phyloP scores from a whole-genome alignment of 306 rosid species.

The Carpinus viminea region DNA sequence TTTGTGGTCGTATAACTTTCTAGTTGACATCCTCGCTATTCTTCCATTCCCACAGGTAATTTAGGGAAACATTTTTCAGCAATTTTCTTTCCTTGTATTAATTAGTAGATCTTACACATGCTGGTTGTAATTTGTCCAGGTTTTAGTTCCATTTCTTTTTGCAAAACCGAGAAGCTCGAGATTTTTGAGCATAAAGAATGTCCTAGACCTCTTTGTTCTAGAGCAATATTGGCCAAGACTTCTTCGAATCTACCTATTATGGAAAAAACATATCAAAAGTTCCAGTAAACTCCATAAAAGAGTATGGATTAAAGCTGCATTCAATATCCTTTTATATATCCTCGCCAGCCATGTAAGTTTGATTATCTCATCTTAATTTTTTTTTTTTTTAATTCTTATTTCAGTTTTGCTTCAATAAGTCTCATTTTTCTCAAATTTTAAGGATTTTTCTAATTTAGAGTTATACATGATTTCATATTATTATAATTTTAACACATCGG shows the following conservation, averaged over 20 bases:
- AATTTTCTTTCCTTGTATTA: too few species aligned
- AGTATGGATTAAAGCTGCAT: conserved; percentile 96
- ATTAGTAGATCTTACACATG: too few species aligned
- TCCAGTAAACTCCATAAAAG: conserved; percentile 87
- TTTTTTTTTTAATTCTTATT: too few species aligned
- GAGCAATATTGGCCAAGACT: conserved; percentile 52
- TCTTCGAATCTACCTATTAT: conserved; percentile 55
- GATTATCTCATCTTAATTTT: too few species aligned
- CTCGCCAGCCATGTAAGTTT: conserved; percentile 59
- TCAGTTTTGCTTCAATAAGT: too few species aligned
- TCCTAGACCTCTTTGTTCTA: conserved; percentile 62
- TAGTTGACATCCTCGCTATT: conserved; percentile 75
- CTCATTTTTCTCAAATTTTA: too few species aligned
- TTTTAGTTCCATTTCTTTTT: conserved; percentile 11
- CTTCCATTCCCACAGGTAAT: too few species aligned
- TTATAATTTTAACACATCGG: too few species aligned
- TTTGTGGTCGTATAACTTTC: conserved; percentile 56
- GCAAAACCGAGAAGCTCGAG: conserved; percentile 51
- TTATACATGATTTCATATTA: too few species aligned
- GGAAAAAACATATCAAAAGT: conserved; percentile 79
- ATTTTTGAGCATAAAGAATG: conserved; percentile 56
- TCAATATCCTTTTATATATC: conserved; percentile 85
- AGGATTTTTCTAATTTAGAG: too few species aligned
- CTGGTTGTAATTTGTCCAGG: too few species aligned
- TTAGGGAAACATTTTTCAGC: too few species aligned